These are phyloP conservation scores for Exophiala viscosa DNA, from an alignment of 2,329 filamentous ascomycete genomes.

Conservation along the genomic window DNA sequence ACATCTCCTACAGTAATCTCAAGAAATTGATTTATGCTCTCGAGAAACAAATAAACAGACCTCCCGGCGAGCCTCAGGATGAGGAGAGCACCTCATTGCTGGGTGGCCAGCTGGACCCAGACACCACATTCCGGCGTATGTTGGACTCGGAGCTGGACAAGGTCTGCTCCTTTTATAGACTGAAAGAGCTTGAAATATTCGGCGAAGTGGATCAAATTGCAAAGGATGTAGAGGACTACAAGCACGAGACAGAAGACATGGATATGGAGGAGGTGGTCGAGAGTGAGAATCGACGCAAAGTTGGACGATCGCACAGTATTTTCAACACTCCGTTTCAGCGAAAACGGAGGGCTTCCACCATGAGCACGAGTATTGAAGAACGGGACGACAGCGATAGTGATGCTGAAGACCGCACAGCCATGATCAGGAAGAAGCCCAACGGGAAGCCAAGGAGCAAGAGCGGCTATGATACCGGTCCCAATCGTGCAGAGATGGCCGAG, in stretches of 20 bases:
- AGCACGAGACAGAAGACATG: conserved; percentile 53
- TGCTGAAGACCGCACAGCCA: conserved; percentile 25
- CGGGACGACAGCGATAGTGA: conserved; percentile 45
- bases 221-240: conserved; percentile 66
- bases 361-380: conserved; percentile 51
- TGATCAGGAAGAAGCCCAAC: conserved; percentile 33
- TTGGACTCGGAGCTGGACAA: conserved; percentile 91
- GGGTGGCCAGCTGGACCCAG: conserved; percentile 63
- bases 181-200: conserved; percentile 84
- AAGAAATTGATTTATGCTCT: conserved; percentile 98
- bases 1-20: conserved; percentile 96
- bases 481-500: conserved; percentile 12
- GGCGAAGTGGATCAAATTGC: conserved; percentile 76
- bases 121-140: conserved; percentile 74
- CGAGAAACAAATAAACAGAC: conserved; percentile 74
- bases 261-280: conserved; percentile 44
- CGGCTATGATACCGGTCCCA: conserved; percentile 14
- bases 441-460: conserved; percentile 33
- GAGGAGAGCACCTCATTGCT: conserved; percentile 83
- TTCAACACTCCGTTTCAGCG: conserved; percentile 49
- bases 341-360: conserved; percentile 45
- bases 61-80: conserved; percentile 57
- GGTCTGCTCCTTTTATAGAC: conserved; percentile 81
- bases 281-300: conserved; percentile 39
- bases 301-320: conserved; percentile 47